Base-by-base conservation (phyloP, 73 alveolate genomes). In the Stentor coeruleus region DNA sequence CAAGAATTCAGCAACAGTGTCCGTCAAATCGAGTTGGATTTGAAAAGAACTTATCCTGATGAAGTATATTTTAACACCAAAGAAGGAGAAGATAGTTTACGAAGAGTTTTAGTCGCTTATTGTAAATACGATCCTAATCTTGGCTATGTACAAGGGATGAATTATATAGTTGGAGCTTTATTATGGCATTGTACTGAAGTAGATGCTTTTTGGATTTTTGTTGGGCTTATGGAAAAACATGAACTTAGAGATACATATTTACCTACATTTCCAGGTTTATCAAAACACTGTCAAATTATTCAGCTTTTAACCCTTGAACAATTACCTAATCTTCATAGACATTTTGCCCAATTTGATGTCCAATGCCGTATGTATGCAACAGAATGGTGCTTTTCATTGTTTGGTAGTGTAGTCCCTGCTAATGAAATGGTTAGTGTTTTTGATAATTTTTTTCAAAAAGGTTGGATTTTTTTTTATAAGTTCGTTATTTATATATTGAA, bases 71-170 rank as follows among this genome's bases (percentile, higher is more conserved):
- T 57, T 57, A 20, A 20, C 15, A 31, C 15, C 73, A n/a, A n/a
- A n/a, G 73, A 57, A 66, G 81, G 81, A 15, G 30, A 66, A 2
- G 35, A 30, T 66, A 30, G 37, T 30, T 2, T 66, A 66, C 49
- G 81, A n/a, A 66, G 81, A 66, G 38, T 77, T 39, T 86, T 86
- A 77, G 59, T 79, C 49, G 91, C 91, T 33, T 86, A 81, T 79
- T 75, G 89, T 6, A 86, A 86, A 81, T 86, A 86, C 74, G 89
- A 86, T 82, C 77, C 38, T 66, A 55, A 84, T 26, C 85, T 86
- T 30, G 93, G 95, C 57, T 93, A 93, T 89, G 95, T 89, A 35
- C 93, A 93, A 84, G 99, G 99, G 3, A 94, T 94, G 99, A 94
- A 94, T 83, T 94, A 92, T 86, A 91, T 94, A 26, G 97, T 92